phyloP scores from a whole-genome alignment of 2,329 filamentous ascomycete genomes.

The Hypoxylon sp. region DNA sequence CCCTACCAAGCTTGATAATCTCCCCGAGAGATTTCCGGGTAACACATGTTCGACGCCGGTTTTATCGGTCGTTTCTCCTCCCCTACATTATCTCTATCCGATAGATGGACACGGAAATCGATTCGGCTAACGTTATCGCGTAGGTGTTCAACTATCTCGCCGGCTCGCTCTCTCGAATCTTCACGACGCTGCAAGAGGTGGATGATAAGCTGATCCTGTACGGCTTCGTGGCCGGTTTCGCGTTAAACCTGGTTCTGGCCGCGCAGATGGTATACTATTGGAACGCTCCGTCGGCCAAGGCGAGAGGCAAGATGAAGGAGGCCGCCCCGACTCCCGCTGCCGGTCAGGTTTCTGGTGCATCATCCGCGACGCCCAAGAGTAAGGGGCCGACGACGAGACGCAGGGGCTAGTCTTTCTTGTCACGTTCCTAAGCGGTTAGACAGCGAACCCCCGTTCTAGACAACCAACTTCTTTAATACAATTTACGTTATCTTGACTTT shows the following conservation, averaged over 20 bases:
- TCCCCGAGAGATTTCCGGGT: conserved; percentile 6
- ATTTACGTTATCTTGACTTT: conserved; percentile 28
- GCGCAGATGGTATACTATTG: conserved; percentile 96
- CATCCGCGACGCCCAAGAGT: conserved; percentile 51
- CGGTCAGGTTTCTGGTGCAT: conserved; percentile 43
- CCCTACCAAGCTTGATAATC: neutral
- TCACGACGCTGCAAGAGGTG: conserved; percentile 97
- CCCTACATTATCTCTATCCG: neutral
- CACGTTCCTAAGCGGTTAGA: conserved; percentile 18
- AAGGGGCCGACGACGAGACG: conserved; percentile 58
- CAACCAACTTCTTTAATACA: conserved; percentile 33
- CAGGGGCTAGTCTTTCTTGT: conserved; percentile 50
- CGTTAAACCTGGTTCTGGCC: conserved; percentile 88
- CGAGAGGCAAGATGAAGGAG: conserved; percentile 56
- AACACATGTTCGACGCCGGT: neutral
- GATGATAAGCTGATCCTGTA: conserved; percentile 97
- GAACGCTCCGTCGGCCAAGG: conserved; percentile 72
- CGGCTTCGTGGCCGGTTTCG: conserved; percentile 90
- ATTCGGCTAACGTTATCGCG: conserved; percentile 24
- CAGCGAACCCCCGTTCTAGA: conserved; percentile 24
- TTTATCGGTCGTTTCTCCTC: neutral
- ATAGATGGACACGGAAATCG: neutral
- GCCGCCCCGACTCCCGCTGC: conserved; percentile 41
- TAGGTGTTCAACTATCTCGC: conserved; percentile 98
- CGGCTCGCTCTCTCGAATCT: conserved; percentile 93